These are phyloP conservation scores for Alnus rubra DNA, from an alignment of 306 rosid genomes.

Conservation along the genomic window DNA sequence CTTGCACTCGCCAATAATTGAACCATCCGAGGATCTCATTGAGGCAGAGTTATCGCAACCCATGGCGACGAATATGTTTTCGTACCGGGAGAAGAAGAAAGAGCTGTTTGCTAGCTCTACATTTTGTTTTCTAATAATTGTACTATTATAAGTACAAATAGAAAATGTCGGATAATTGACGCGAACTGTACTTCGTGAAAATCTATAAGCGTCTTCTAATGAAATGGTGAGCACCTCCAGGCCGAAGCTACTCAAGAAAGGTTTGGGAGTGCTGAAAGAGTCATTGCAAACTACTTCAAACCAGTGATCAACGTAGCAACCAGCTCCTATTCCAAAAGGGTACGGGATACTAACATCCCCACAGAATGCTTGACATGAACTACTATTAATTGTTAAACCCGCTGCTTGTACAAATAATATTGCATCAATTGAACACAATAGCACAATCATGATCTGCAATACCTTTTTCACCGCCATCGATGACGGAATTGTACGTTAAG, in stretches of 20 bases:
- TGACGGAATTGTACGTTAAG: too few relatives aligned
- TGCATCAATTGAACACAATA: neutral
- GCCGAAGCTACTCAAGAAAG: neutral
- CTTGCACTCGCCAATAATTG: neutral
- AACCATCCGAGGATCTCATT: neutral
- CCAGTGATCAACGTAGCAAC: constrained; percentile 10
- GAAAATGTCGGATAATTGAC: neutral
- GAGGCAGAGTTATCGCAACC: constrained; percentile 6
- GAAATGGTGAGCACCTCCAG: constrained; percentile 3
- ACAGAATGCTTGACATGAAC: neutral
- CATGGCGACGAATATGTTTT: constrained; percentile 6
- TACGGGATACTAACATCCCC: neutral
- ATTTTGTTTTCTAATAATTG: neutral
- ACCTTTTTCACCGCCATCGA: too few relatives aligned
- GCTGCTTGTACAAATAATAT: too few relatives aligned
- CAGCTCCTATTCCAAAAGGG: constrained; percentile 5
- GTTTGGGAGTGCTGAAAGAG: neutral
- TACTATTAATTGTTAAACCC: neutral
- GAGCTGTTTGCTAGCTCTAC: neutral
- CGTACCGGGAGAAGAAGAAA: neutral
- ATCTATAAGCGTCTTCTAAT: neutral
- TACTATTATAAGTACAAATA: neutral
- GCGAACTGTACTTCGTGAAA: neutral
- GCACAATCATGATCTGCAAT: too few relatives aligned
- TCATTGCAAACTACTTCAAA: constrained; percentile 5